Base-by-base conservation (phyloP, 306 rosid genomes). In the Prunus fruticosa region DNA sequence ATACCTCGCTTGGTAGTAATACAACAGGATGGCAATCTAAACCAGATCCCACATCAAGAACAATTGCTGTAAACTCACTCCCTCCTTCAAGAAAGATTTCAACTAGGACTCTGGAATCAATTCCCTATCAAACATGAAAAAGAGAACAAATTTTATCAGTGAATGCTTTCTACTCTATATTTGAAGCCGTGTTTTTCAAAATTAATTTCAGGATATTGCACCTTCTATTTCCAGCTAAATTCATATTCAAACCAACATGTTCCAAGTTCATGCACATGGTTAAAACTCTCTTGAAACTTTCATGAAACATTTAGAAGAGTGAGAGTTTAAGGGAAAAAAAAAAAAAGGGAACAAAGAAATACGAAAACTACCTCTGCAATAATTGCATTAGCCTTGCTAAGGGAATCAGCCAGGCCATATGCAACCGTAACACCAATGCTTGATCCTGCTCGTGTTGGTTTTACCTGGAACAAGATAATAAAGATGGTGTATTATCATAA, bases 11-110 rank as follows among this genome's bases (percentile, higher is more conserved):
- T 80, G 97, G 98, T 60, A 94, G 88, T 73, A 94, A 84, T 13
- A 86, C 96, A 80, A 94, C 97, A 75, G 98, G 97, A 77, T 68
- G 87, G 69, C 85, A 63, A 84, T 91, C 87, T 71, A 79, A 81
- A 84, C 89, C 93, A 77, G 91, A 85, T 77, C 97, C 97, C 30
- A 94, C 96, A 75, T 91, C 98, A 77, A 94, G 96, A 79, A 94
- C 91, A 76, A 94, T 92, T 69, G 97, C 93, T 6, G 98, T 94
- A 87, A 94, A 94, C 82, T 94, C 98, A 84, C 89, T 90, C 74
- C 98, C 98, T 81, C 93, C 96, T 82, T 94, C 93, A 81, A 94
- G 95, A 85, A 90, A 94, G 80, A 88, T 81, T 90, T 94, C 98
- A 66, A 94, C 74, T 14, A 94, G 85, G 81, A 91, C 96, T 84